Conservation (phyloP, 139 green algal genomes). For the Micractinium sp. region DNA sequence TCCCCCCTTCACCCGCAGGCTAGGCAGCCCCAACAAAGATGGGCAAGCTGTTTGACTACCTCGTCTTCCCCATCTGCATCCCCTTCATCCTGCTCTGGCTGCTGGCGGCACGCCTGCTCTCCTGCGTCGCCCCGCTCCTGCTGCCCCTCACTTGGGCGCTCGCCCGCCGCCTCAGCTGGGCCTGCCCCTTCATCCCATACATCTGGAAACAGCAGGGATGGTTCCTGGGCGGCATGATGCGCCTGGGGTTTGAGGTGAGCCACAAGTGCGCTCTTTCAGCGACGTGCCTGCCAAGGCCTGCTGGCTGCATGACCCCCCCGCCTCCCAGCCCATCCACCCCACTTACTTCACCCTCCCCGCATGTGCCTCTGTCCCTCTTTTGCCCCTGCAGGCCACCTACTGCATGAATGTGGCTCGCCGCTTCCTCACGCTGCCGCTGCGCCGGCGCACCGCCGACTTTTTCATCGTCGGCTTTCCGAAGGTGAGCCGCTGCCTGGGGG, state of each 20-base stretch:
- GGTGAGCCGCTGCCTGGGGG: not conserved
- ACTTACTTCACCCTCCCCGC: not conserved
- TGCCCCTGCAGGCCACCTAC: constrained; percentile 45
- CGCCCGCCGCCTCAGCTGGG: constrained; percentile 66
- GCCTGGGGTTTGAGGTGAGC: constrained; percentile 68
- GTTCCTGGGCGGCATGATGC: constrained; percentile 38
- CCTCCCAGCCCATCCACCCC: not conserved
- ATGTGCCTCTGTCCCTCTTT: too few relatives aligned
- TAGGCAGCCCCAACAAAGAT: not conserved
- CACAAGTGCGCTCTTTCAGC: constrained; percentile 62
- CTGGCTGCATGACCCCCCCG: not conserved
- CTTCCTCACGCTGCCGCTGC: constrained; percentile 78
- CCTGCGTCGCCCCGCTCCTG: constrained; percentile 39
- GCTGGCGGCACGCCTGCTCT: constrained; percentile 41
- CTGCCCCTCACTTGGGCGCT: constrained; percentile 48
- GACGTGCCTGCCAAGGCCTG: not conserved
- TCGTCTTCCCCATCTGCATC: constrained; percentile 45
- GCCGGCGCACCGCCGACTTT: constrained; percentile 72
- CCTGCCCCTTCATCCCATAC: constrained; percentile 71
- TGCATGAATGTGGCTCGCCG: constrained; percentile 70
- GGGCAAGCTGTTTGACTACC: constrained; percentile 41
- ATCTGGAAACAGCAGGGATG: constrained; percentile 56
- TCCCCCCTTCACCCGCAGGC: not conserved
- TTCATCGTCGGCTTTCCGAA: constrained; percentile 84
- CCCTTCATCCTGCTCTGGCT: constrained; percentile 49